These are phyloP conservation scores for Starmerella sp. DNA, from an alignment of 805 yeast genomes.

Conservation along the genomic window DNA sequence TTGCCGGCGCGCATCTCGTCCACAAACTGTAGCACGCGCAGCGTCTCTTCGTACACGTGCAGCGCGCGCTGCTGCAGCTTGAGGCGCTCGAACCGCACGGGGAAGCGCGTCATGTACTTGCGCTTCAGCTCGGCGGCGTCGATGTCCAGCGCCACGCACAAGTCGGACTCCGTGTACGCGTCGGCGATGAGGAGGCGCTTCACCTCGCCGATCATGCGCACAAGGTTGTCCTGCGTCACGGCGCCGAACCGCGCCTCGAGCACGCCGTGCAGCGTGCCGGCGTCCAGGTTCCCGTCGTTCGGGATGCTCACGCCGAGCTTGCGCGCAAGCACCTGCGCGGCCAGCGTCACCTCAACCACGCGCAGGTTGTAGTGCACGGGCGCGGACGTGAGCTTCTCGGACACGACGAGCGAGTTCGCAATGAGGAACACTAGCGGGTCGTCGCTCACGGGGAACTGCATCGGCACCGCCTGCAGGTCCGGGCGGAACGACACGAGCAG, in stretches of 20 bases:
- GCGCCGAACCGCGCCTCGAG: conserved; percentile 38
- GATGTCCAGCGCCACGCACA: conserved; percentile 35
- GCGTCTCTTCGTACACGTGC: conserved; percentile 54
- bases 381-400: conserved; percentile 60
- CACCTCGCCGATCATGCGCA: conserved; percentile 34
- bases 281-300: conserved; percentile 41
- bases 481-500: conserved; percentile 54
- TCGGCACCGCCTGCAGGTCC: conserved; percentile 41
- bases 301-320: conserved; percentile 33
- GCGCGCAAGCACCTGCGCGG: conserved; percentile 47
- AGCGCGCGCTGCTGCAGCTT: conserved; percentile 47
- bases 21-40: conserved; percentile 45
- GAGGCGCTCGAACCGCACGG: conserved; percentile 47
- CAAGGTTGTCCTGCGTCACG: conserved; percentile 34
- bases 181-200: conserved; percentile 34
- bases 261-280: conserved; percentile 56
- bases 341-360: conserved; percentile 61
- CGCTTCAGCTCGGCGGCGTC: conserved; percentile 35
- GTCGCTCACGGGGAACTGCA: conserved; percentile 40
- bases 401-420: conserved; percentile 50
- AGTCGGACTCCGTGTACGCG: conserved; percentile 44
- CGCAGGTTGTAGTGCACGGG: conserved; percentile 59
- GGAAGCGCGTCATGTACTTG: conserved; percentile 40
- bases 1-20: conserved; percentile 28
- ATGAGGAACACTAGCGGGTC: conserved; percentile 44